Conservation (phyloP, 1,284 basidiomycete species). For the Tausonia pullulans region DNA sequence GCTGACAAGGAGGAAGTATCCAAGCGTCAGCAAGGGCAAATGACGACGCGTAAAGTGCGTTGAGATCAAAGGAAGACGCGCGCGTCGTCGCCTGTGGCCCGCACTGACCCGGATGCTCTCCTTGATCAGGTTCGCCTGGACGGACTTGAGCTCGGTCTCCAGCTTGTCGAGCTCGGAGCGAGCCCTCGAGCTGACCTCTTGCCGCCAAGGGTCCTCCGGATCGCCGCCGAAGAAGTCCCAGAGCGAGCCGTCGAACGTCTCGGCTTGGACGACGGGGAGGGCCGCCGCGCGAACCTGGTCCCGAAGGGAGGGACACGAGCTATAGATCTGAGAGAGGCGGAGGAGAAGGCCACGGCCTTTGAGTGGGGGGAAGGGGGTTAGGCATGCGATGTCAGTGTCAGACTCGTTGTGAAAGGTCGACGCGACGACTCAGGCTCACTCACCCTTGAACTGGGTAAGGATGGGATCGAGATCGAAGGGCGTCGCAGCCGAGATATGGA, state of each 20-base stretch:
- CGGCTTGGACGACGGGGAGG: slow-evolving; percentile 49
- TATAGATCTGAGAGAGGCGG: slow-evolving; percentile 54
- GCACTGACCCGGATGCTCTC: slow-evolving; percentile 72
- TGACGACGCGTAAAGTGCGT: not conserved
- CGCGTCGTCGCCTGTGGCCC: not conserved
- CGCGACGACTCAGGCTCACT: slow-evolving; percentile 17
- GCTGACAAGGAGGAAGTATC: slow-evolving; percentile 36
- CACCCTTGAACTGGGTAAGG: slow-evolving; percentile 52
- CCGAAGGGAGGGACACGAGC: slow-evolving; percentile 52
- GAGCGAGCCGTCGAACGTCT: slow-evolving; percentile 43
- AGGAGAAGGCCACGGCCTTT: slow-evolving; percentile 57
- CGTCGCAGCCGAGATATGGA: slow-evolving; percentile 36
- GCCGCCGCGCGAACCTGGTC: slow-evolving; percentile 55
- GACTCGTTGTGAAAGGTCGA: not conserved
- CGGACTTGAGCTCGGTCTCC: slow-evolving; percentile 79
- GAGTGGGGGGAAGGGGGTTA: not conserved
- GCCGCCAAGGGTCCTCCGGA: slow-evolving; percentile 48
- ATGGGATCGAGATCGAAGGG: slow-evolving; percentile 67
- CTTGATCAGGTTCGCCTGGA: slow-evolving; percentile 83
- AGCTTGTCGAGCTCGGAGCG: slow-evolving; percentile 56
- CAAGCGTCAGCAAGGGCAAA: not conserved
- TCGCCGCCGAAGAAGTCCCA: slow-evolving; percentile 46
- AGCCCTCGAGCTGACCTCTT: slow-evolving; percentile 50
- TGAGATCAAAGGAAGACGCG: not conserved
- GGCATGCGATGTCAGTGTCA: not conserved